Base-by-base conservation (phyloP, 129 eudicot genomes). In the Sambucus nigra region DNA sequence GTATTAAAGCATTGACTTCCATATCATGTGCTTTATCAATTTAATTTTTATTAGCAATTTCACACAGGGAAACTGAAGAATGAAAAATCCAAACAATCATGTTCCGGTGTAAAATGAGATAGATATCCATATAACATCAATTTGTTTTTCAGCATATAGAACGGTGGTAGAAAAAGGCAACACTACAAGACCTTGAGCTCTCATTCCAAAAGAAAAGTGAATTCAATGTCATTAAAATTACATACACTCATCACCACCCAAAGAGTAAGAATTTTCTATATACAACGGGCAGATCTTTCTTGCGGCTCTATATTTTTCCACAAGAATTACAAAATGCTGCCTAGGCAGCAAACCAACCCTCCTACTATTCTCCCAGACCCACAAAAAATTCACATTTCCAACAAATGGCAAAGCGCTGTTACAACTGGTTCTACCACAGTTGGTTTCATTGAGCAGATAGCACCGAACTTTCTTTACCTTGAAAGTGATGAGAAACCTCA, bases 281-380 rank as follows among this genome's bases (percentile, higher is more conserved):
- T 58, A 27, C 64, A 59, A 51, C 42, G 26, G 38, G 46, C 17
- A 25, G 23, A 41, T 7, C 50, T 57, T 39, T 42, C 38, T 42
- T n/a, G 48, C 48, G 16, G 20, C 19, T 38, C 39, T 21, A 26
- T 25, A 59, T 25, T 1, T 23, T 44, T 33, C 64, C 42, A 17
- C 16, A n/a, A 24, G 47, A n/a, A 45, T 25, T 27, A 45, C 64
- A 27, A 59, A 59, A 45, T 47, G 66, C 59, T 1, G 16, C 48
- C 15, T 6, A 15, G 16, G 8, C 42, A 35, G 42, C 42, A 35
- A 35, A 35, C 42, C 13, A 15, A 35, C 48, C 48, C 48, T 15
- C 5, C n/a, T 42, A n/a, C n/a, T 42, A n/a, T 14, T n/a, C 16
- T 42, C 48, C n/a, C 18, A 42, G n/a, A 18, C 48, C 20, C 20